Conservation (phyloP, 164 flowering plant genomes). For the Houttuynia cordata region DNA sequence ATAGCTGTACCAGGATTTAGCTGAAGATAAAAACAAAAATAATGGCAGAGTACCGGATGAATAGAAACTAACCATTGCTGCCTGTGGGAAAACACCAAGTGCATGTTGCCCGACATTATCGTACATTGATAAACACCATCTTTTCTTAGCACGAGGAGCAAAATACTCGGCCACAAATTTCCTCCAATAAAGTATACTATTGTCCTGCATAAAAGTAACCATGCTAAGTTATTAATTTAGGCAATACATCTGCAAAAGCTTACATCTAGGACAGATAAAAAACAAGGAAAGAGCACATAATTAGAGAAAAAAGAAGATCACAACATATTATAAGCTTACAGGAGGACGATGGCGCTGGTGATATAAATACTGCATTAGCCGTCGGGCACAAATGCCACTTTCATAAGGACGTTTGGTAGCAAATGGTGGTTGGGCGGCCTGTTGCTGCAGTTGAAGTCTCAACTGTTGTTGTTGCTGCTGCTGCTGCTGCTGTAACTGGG, state of each 20-base stretch:
- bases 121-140: conserved; percentile 91
- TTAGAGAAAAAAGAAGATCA: not conserved
- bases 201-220: conserved; percentile 39
- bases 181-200: conserved; percentile 80
- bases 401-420: conserved; percentile 60
- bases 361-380: conserved; percentile 89
- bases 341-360: conserved; percentile 81
- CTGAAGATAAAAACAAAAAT: not conserved
- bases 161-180: conserved; percentile 88
- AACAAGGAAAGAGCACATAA: too few relatives aligned
- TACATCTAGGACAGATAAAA: too few relatives aligned
- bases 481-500: conserved; percentile 66
- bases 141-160: conserved; percentile 89
- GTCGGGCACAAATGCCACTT: conserved; percentile 79
- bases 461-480: conserved; percentile 50
- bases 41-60: too few relatives aligned
- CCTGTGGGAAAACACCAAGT: conserved; percentile 88
- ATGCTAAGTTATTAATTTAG: too few relatives aligned
- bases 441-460: conserved; percentile 62
- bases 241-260: not conserved
- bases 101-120: conserved; percentile 91
- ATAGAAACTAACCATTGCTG: conserved; percentile 76
- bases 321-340: conserved; percentile 32
- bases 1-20: not conserved
- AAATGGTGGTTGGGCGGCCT: conserved; percentile 39